Conservation (phyloP, 305 asterid genomes). For the Fraxinus latifolia region DNA sequence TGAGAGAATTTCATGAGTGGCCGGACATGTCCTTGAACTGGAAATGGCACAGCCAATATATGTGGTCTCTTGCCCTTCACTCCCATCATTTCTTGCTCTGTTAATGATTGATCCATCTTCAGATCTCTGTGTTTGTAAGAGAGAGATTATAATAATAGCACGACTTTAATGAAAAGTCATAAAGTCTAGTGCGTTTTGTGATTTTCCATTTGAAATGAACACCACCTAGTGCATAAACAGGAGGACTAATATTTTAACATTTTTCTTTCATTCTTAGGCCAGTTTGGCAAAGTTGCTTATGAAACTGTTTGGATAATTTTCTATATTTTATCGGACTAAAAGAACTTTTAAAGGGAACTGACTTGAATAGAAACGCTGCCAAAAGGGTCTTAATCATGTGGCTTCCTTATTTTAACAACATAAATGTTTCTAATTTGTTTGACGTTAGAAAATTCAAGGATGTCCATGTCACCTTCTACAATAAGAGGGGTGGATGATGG, state of each 20-base stretch:
- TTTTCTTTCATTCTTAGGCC: not conserved
- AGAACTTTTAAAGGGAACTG: too few relatives aligned
- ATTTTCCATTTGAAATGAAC: not conserved
- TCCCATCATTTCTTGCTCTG: not conserved
- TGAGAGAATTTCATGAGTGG: slow-evolving; percentile 40
- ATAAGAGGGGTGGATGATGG: not conserved
- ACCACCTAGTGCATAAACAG: not conserved
- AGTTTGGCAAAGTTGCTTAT: not conserved
- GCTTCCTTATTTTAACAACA: too few relatives aligned
- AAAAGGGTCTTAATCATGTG: too few relatives aligned
- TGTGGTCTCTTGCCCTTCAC: slow-evolving; percentile 31
- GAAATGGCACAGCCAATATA: slow-evolving; percentile 44
- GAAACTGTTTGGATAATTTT: not conserved
- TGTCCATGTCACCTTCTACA: too few relatives aligned
- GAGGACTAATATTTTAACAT: not conserved
- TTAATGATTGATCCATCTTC: not conserved
- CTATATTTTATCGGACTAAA: not conserved
- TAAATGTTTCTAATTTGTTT: too few relatives aligned
- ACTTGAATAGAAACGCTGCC: too few relatives aligned
- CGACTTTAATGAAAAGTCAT: not conserved
- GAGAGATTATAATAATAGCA: not conserved
- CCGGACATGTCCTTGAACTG: slow-evolving; percentile 58
- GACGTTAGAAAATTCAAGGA: too few relatives aligned
- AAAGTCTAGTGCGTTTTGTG: not conserved
- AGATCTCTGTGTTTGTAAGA: not conserved